Percentiles rank a stretch among this genome's conserved stretches.
Evolutionary conservation across 257 asterid species (phyloP).

Genomic region (Knoxia roxburghii): DNA sequence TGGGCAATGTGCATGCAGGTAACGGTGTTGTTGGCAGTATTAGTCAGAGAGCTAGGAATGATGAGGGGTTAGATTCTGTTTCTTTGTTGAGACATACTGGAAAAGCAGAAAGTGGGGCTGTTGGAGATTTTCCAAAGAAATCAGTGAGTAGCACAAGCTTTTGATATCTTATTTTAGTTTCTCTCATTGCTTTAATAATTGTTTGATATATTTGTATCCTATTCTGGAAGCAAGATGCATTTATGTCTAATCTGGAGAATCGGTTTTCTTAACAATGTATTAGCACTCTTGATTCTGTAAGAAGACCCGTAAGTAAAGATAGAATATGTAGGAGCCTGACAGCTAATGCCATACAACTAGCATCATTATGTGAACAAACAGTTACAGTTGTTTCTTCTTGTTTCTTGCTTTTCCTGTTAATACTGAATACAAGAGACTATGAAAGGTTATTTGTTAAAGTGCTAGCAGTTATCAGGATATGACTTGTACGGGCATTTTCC

Average conservation of each 20-base stretch:
- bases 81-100: slow-evolving; percentile 14
- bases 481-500: no score
- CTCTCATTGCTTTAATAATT: neutral
- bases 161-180: slow-evolving; percentile 1
- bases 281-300: neutral
- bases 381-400: neutral
- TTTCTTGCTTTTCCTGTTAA: neutral
- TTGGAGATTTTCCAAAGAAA: slow-evolving; percentile 14
- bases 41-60: slow-evolving; percentile 19
- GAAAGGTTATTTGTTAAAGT: neutral
- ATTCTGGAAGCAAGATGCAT: neutral
- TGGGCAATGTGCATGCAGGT: slow-evolving; percentile 24
- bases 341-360: neutral
- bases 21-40: slow-evolving; percentile 9
- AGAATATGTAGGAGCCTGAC: neutral
- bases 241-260: neutral
- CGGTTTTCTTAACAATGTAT: neutral
- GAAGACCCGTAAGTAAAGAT: neutral
- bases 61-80: slow-evolving; percentile 2
- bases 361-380: neutral
- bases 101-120: slow-evolving; percentile 3
- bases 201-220: neutral
- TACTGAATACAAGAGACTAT: neutral
- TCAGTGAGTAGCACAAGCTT: slow-evolving; percentile 19
- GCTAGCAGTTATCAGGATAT: neutral